Evolutionary conservation across 305 asterid genomes (phyloP).

Genomic region (Ilex paraguariensis): DNA sequence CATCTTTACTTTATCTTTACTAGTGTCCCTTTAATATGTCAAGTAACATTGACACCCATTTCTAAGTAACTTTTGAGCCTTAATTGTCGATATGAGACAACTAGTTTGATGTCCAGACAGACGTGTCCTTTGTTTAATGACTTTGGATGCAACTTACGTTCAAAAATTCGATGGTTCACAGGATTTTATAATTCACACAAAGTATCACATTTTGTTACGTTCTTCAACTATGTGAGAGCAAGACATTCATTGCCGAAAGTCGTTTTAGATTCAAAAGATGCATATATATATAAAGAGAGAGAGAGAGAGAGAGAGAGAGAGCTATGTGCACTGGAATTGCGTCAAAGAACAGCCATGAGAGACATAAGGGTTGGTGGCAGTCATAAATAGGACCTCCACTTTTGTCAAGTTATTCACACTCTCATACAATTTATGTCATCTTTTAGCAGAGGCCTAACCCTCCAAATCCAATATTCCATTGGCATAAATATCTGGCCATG

Average conservation of each 20-base stretch:
- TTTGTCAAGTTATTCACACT: conserved; percentile 10
- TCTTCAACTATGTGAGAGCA: background rate
- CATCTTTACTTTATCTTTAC: no score
- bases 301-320: background rate
- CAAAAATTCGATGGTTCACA: background rate
- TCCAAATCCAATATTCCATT: conserved; percentile 13
- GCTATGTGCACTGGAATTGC: background rate
- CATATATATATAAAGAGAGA: background rate
- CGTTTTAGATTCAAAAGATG: no score
- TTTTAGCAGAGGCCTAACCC: conserved; percentile 26
- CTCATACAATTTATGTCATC: background rate
- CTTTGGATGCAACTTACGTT: background rate
- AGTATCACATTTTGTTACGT: background rate
- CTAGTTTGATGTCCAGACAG: background rate
- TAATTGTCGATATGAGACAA: no score
- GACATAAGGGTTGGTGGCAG: background rate
- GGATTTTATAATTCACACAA: background rate
- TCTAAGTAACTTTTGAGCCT: no score
- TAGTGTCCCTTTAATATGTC: no score
- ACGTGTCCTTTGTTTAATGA: background rate
- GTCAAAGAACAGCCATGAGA: no score
- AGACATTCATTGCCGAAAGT: background rate
- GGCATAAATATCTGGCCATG: conserved; percentile 27
- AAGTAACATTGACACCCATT: no score
- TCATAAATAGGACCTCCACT: conserved; percentile 5